Conservation (phyloP, 1,139 yeast genomes). For the Geotrichum candidum region DNA sequence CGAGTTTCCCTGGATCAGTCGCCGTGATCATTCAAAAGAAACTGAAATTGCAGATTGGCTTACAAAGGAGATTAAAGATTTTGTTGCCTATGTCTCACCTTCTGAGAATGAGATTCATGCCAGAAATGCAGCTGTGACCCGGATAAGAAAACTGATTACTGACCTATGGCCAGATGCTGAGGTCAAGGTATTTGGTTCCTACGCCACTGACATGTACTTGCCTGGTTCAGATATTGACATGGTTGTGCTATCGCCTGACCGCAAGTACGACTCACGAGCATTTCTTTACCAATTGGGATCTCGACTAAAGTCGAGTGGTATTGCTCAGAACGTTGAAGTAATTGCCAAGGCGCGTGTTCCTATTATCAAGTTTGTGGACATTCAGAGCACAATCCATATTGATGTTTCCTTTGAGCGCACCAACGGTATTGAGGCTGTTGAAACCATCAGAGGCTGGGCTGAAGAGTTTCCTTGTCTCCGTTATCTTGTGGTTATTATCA, state of each 20-base stretch:
- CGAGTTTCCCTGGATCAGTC: slow-evolving; percentile 74
- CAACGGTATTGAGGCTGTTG: slow-evolving; percentile 84
- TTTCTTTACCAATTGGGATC: slow-evolving; percentile 72
- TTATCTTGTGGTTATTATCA: slow-evolving; percentile 76
- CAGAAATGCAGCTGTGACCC: slow-evolving; percentile 61
- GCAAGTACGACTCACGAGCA: slow-evolving; percentile 61
- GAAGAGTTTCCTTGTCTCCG: slow-evolving; percentile 70
- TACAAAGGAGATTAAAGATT: slow-evolving; percentile 80
- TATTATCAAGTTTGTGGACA: slow-evolving; percentile 85
- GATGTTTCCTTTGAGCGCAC: slow-evolving; percentile 89
- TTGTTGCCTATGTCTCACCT: slow-evolving; percentile 83
- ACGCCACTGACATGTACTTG: slow-evolving; percentile 86
- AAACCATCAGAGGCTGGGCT: slow-evolving; percentile 71
- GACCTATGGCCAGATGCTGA: slow-evolving; percentile 76
- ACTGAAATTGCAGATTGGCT: slow-evolving; percentile 77
- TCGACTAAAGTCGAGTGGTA: slow-evolving; percentile 51
- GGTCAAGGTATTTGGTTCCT: slow-evolving; percentile 87
- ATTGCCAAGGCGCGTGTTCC: slow-evolving; percentile 94
- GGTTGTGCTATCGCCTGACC: slow-evolving; percentile 66
- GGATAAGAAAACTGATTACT: slow-evolving; percentile 52
- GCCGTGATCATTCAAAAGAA: slow-evolving; percentile 68
- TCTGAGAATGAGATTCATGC: slow-evolving; percentile 64
- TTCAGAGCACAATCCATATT: slow-evolving; percentile 62
- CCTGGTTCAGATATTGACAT: slow-evolving; percentile 97
- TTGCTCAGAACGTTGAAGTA: slow-evolving; percentile 75